phyloP scores from a whole-genome alignment of 2,329 filamentous ascomycete species.

The Monilinia vaccinii-corymbosi region DNA sequence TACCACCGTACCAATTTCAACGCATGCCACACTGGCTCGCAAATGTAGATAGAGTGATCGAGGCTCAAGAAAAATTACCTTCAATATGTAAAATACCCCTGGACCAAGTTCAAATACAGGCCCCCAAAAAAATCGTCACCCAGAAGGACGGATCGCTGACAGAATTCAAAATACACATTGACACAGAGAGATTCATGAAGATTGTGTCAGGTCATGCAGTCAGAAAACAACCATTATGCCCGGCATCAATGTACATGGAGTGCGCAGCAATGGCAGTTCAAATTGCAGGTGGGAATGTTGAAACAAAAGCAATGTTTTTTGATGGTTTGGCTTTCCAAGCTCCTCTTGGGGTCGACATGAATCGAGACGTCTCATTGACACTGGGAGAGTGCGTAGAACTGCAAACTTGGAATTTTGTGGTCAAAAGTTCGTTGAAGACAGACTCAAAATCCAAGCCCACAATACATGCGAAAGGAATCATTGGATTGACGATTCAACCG shows the following conservation, averaged over 20 bases:
- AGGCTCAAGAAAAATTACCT: neutral
- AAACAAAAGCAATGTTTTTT: neutral
- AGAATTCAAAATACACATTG: neutral
- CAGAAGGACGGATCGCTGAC: neutral
- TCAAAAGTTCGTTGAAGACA: neutral
- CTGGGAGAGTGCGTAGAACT: neutral
- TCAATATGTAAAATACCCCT: neutral
- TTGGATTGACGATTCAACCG: neutral
- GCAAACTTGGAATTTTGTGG: neutral
- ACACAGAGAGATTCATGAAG: neutral
- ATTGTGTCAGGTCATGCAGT: neutral
- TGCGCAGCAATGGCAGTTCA: neutral
- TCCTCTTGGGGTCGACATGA: neutral
- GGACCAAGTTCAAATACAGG: no score
- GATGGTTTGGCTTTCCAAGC: neutral
- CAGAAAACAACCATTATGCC: neutral
- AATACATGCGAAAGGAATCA: neutral
- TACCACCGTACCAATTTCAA: slow-evolving; percentile 1
- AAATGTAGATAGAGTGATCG: neutral
- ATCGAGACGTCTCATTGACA: neutral
- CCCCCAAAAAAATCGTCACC: neutral
- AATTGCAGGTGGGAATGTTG: neutral
- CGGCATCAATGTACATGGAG: slow-evolving; percentile 1
- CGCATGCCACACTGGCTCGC: neutral
- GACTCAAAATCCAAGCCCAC: neutral